A percentile compares a stretch with the other conserved stretches of the same genome.
phyloP scores from a whole-genome alignment of 2,329 filamentous ascomycete species.

The Neofusicoccum sp. region DNA sequence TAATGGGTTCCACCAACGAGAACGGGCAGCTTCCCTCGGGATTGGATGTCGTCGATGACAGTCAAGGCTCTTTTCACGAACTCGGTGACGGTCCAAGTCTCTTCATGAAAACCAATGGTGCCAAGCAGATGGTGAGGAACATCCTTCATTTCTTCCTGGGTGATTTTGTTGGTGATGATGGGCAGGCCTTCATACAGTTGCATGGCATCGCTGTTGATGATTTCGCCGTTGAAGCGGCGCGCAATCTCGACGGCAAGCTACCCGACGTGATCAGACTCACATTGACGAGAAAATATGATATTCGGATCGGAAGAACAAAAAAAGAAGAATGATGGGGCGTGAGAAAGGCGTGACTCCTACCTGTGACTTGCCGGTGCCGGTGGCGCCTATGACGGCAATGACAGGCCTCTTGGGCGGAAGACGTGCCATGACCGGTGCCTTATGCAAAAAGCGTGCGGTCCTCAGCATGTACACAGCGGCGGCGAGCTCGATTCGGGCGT shows the following conservation, averaged over 20 bases:
- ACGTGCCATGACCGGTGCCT: conserved; percentile 8
- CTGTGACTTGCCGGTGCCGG: conserved; percentile 91
- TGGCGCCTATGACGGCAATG: conserved; percentile 83
- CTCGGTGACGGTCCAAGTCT: conserved; percentile 79
- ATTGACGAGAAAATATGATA: background rate
- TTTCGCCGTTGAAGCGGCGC: conserved; percentile 79
- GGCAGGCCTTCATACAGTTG: conserved; percentile 92
- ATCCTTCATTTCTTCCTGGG: conserved; percentile 70
- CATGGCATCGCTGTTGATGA: conserved; percentile 98
- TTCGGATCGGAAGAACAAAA: background rate
- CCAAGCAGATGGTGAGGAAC: conserved; percentile 88
- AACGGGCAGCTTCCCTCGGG: conserved; percentile 79
- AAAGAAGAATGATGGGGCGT: background rate
- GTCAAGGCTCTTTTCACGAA: conserved; percentile 72
- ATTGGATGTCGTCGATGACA: conserved; percentile 76
- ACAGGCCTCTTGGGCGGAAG: conserved; percentile 55
- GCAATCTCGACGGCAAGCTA: conserved; percentile 91
- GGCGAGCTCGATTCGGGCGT: background rate
- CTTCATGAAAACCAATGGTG: conserved; percentile 72
- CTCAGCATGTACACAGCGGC: conserved; percentile 6
- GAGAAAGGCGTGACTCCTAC: conserved; percentile 51
- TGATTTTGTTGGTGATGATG: conserved; percentile 94
- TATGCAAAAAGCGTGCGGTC: background rate
- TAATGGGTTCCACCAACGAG: conserved; percentile 95
- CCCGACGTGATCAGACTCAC: conserved; percentile 40